Evolutionary conservation across 2,329 filamentous ascomycete species (phyloP), one percentile per base, ranked within the genome.

Genomic region (Clarireedia hainanense): DNA sequence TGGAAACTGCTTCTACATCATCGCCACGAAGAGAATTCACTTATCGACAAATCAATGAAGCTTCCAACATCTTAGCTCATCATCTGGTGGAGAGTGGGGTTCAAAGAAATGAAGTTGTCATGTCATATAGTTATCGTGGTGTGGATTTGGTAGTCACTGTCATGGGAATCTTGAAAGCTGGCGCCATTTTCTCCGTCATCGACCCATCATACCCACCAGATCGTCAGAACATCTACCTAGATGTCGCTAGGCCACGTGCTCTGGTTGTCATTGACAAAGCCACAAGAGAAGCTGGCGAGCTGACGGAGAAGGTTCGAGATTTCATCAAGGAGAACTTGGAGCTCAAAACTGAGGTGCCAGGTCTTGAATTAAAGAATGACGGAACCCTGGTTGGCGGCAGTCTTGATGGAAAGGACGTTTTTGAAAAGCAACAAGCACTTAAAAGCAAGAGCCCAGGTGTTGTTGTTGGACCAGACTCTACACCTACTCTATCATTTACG

Each of bases 21-120:
- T 74, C 77, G 2, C 77, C 84, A 6, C 75, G 84, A 68, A 78
- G 88, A 60, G 73, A 72, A 49, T 96, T 94, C 71, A 92, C 84
- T 24, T 97, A 96, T 71, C 76, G 77, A 61, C 89, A 95, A 66
- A 96, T 97, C 67, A 80, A 91, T 67, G 87, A 96, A 73, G 85
- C 86, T 0, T 87, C 89, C 30, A 95, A 95, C 69, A 77, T 83
- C 17, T 71, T 96, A 6, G 88, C 90, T 23, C 84, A 95, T 72
- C 81, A 95, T 67, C 78, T 96, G 20, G 80, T 87, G 53, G 77
- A 85, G 50, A 78, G 83, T 65, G 91, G 91, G 57, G 77, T 90
- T 60, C 77, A 84, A 57, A 77, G 83, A 63, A 91, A 90, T 7
- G 91, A 97, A 68, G 91, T 96, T 2, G 90, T 96, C 65, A 95